Percentiles rank a stretch among this genome's conserved stretches.
Evolutionary conservation across 805 yeast genomes (phyloP).

Genomic region (Limtongia smithiae): DNA sequence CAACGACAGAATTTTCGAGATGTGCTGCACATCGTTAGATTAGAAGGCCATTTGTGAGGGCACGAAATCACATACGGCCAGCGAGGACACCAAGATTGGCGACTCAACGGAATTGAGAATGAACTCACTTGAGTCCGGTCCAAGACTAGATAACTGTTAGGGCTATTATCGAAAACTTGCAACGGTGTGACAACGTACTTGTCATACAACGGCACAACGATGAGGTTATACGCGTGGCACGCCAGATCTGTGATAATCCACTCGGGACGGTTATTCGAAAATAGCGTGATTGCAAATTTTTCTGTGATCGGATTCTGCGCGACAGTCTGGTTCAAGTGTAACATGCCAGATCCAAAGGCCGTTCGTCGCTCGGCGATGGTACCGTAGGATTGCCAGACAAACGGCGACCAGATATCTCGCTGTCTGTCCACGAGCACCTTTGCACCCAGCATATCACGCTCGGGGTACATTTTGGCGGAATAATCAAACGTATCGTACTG

Average conservation of each 20-base stretch:
- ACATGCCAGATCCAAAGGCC: slow-evolving; percentile 55
- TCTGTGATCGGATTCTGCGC: slow-evolving; percentile 32
- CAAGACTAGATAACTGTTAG: slow-evolving; percentile 41
- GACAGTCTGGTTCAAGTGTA: slow-evolving; percentile 39
- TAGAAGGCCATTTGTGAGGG: neutral
- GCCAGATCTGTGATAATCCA: slow-evolving; percentile 73
- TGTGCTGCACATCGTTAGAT: slow-evolving; percentile 37
- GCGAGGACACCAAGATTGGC: slow-evolving; percentile 58
- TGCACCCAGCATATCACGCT: slow-evolving; percentile 41
- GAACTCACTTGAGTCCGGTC: slow-evolving; percentile 58
- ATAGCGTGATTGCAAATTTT: slow-evolving; percentile 52
- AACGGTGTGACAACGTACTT: slow-evolving; percentile 4
- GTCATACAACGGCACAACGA: slow-evolving; percentile 56
- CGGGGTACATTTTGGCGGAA: slow-evolving; percentile 33
- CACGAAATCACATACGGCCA: slow-evolving; percentile 28
- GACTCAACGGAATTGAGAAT: slow-evolving; percentile 59
- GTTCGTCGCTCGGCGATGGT: slow-evolving; percentile 45
- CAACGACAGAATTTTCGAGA: slow-evolving; percentile 47
- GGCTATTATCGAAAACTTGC: neutral
- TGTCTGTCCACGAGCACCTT: slow-evolving; percentile 38
- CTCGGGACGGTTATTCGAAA: slow-evolving; percentile 58
- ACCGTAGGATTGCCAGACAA: slow-evolving; percentile 45
- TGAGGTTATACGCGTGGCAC: slow-evolving; percentile 53
- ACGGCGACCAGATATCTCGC: slow-evolving; percentile 43
- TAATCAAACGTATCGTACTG: slow-evolving; percentile 39